Evolutionary conservation across 2,329 filamentous ascomycete genomes (phyloP).

Genomic region (Biscogniauxia marginata): DNA sequence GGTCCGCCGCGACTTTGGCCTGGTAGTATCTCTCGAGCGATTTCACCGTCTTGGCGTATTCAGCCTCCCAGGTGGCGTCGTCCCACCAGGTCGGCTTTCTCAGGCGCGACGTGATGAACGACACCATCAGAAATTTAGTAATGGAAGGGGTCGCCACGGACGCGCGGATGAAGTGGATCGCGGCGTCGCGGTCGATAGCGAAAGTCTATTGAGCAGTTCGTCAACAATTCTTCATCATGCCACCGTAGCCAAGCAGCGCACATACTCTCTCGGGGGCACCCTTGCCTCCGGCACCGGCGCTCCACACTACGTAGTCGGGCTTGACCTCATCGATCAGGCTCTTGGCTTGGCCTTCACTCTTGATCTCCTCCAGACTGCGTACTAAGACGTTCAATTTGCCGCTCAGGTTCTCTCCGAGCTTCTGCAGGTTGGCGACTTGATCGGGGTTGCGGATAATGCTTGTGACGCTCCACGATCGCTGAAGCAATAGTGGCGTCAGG

Average conservation of each 20-base stretch:
- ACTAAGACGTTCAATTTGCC: conserved; percentile 69
- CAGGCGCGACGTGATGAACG: conserved; percentile 56
- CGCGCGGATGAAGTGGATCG: conserved; percentile 60
- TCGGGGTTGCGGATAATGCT: conserved; percentile 73
- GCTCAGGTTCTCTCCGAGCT: conserved; percentile 55
- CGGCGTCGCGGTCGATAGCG: conserved; percentile 52
- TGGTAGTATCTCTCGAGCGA: conserved; percentile 54
- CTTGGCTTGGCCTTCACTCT: conserved; percentile 59
- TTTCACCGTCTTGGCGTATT: conserved; percentile 39
- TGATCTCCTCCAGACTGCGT: conserved; percentile 69
- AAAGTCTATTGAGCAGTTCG: conserved; percentile 23
- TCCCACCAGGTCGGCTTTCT: conserved; percentile 53
- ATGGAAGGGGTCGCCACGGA: conserved; percentile 53
- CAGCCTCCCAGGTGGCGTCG: conserved; percentile 45
- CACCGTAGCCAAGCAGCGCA: background rate
- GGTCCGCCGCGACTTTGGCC: conserved; percentile 61
- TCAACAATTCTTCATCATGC: too few species aligned
- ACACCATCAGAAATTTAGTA: conserved; percentile 64
- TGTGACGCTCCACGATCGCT: conserved; percentile 73
- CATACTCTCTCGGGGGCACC: conserved; percentile 50
- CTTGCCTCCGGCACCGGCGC: conserved; percentile 63
- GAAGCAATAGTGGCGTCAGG: conserved; percentile 73
- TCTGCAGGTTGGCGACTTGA: conserved; percentile 63
- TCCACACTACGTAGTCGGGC: conserved; percentile 67
- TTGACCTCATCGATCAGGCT: conserved; percentile 60